Evolutionary conservation across 805 yeast species (phyloP).

Genomic region (Kodamaea neixiangensis): DNA sequence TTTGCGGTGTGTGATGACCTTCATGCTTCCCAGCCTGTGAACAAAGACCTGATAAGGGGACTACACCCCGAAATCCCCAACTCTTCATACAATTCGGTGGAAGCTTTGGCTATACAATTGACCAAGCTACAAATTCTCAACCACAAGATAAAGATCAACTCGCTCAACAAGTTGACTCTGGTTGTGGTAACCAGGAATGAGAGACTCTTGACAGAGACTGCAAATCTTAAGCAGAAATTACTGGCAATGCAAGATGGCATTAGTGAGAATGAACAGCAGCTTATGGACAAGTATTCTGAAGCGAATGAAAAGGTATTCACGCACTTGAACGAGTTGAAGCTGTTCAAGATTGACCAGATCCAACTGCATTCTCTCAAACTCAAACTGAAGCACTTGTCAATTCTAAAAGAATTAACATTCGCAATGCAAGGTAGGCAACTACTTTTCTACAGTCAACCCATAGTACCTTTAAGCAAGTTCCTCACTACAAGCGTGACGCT

Average conservation of each 20-base stretch:
- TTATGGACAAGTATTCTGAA: constrained; percentile 1
- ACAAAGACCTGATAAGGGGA: constrained; percentile 19
- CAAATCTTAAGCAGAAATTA: not conserved
- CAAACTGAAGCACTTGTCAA: constrained; percentile 24
- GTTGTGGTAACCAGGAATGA: not conserved
- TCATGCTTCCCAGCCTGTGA: constrained; percentile 24
- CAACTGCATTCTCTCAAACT: constrained; percentile 27
- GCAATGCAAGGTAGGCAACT: constrained; percentile 9
- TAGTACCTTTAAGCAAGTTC: constrained; percentile 29
- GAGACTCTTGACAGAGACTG: not conserved
- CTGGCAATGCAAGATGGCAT: not conserved
- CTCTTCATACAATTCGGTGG: constrained; percentile 20
- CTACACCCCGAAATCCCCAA: constrained; percentile 16
- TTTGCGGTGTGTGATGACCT: constrained; percentile 17
- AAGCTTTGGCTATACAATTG: constrained; percentile 31
- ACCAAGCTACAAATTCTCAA: constrained; percentile 28
- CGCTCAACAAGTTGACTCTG: constrained; percentile 3
- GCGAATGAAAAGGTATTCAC: not conserved
- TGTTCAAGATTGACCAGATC: constrained; percentile 20
- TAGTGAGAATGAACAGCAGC: not conserved
- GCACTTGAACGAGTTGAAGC: constrained; percentile 11
- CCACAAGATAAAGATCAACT: constrained; percentile 18
- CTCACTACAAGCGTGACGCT: constrained; percentile 24
- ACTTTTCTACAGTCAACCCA: constrained; percentile 28
- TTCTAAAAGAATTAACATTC: constrained; percentile 29